Base-by-base conservation (phyloP, 2,329 filamentous ascomycete species). In the Ophiostoma novo-ulmi region DNA sequence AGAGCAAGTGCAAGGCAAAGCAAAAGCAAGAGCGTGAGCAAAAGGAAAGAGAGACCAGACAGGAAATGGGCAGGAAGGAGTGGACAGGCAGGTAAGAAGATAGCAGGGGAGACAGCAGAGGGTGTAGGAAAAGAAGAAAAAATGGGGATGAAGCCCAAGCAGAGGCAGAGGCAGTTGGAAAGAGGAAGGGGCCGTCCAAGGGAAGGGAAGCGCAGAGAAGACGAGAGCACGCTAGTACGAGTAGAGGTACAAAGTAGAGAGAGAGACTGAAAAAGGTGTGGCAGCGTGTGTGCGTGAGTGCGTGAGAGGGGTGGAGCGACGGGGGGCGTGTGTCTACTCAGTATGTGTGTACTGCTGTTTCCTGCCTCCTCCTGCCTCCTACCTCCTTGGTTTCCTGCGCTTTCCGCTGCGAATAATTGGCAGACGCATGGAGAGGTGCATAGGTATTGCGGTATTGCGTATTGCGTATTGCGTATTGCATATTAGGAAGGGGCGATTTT, bases 171-270 rank as follows among this genome's bases (percentile, higher is more conserved):
- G 63, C 63, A 65, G 58, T 63, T 63, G 58, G 26, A 22, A 61
- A 48, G 31, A 31, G 26, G 58, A 36, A 63, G 58, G 58, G 31
- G 31, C 26, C 58, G 58, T 35, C 58, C 20, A 6, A 36, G 5
- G 20, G 11, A 3, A 64, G 61, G 11, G 14, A 63, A 64, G 61
- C 5, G 14, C 17, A 66, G 20, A 66, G 64, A 38, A 66, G 64
- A 44, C 36, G 36, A 14, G 20, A 66, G 38, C 64, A 44, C 64
- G 64, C 64, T 66, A 66, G 64, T 66, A 58, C 52, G 2, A 58
- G 44, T 20, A 26, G 52, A 26, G 8, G 39, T 13, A 44, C 11
- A 44, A 17, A 44, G 39, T 13, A 44, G n/a, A 22, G 52, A 58
- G 48, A 10, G n/a, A 58, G 52, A 22, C 20, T 8, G 48, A 17